Evolutionary conservation across 2,329 filamentous ascomycete genomes (phyloP), one percentile per base, ranked within the genome.

Genomic region (Paracoccidioides brasiliensis): DNA sequence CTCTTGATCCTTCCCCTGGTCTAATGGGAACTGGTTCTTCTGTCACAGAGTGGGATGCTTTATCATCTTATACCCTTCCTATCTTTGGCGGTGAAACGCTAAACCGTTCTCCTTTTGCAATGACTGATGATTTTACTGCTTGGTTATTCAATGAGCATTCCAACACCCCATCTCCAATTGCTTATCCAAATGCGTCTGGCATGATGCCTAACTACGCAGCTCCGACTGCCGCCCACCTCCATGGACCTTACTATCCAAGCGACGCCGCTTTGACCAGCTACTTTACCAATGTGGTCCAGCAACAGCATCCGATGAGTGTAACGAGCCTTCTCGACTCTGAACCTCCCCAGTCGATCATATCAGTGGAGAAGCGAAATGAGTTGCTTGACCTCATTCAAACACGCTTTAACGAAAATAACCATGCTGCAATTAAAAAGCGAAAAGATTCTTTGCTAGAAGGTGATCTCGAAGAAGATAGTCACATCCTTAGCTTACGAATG

Each of bases 261-360:
- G 78, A 79, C 60, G 71, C 75, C 30, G 64, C 72, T 3, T 75
- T 78, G 48, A 68, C 70, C 38, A 74, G 72, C 52, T 74, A 76
- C 56, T 75, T 78, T 55, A 69, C 72, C 57, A 72, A 74, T 37
- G 70, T 76, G 7, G 70, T 75, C 37, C 76, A 78, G 48, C 79
- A 81, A 3, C 83, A 88, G 62, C 87, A 94, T 64, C 84, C 90
- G 40, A 95, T 95, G 90, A 87, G 88, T 15, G 87, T 95, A 50
- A 91, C 85, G 56, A 94, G 86, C 63, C 78, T 94, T 42, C 78
- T 94, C 32, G 90, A 94, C 66, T 84, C 88, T 30, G 86, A 83
- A 54, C 81, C 86, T 5, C 87, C 87, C 0, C 88, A 94, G 64
- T 85, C 85, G 3, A 80, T 86, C 6, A 78, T 97, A 56, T 94